These are phyloP conservation scores for Rhodotorula kratochvilovae DNA, from an alignment of 768 basidiomycete genomes.

Conservation along the genomic window DNA sequence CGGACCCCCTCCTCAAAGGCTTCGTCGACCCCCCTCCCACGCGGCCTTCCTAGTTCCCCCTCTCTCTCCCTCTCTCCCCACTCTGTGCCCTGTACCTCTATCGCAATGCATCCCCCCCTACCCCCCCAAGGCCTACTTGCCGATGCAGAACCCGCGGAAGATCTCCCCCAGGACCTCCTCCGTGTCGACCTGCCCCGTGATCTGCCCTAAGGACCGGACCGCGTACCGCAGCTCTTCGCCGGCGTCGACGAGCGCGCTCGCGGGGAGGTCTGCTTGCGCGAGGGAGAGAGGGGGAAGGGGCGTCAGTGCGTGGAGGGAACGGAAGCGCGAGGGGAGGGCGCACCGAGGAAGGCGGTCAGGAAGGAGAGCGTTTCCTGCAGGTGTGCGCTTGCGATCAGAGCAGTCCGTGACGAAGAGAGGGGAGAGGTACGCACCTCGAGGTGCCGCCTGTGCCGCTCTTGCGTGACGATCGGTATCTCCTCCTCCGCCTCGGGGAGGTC, in stretches of 20 bases:
- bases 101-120: neutral
- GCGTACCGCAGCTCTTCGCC: conserved; percentile 87
- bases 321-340: conserved; percentile 44
- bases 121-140: conserved; percentile 55
- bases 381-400: no score
- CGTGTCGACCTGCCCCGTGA: conserved; percentile 72
- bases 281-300: neutral
- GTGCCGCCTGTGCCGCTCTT: conserved; percentile 71
- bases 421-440: conserved; percentile 52
- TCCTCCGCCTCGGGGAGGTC: conserved; percentile 44
- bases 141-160: conserved; percentile 84
- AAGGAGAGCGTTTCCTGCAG: conserved; percentile 14
- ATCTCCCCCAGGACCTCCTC: conserved; percentile 79
- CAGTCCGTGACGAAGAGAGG: no score
- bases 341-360: conserved; percentile 60
- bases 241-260: conserved; percentile 70
- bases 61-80: neutral
- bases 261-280: conserved; percentile 50
- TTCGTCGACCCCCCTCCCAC: conserved; percentile 21
- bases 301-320: neutral
- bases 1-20: conserved; percentile 24
- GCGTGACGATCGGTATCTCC: conserved; percentile 64
- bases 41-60: conserved; percentile 5
- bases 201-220: conserved; percentile 71
- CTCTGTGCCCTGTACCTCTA: neutral